A percentile compares a stretch with the other conserved stretches of the same genome.
phyloP scores from a whole-genome alignment of 2,329 filamentous ascomycete genomes.

The Rugonectria rugulosa region DNA sequence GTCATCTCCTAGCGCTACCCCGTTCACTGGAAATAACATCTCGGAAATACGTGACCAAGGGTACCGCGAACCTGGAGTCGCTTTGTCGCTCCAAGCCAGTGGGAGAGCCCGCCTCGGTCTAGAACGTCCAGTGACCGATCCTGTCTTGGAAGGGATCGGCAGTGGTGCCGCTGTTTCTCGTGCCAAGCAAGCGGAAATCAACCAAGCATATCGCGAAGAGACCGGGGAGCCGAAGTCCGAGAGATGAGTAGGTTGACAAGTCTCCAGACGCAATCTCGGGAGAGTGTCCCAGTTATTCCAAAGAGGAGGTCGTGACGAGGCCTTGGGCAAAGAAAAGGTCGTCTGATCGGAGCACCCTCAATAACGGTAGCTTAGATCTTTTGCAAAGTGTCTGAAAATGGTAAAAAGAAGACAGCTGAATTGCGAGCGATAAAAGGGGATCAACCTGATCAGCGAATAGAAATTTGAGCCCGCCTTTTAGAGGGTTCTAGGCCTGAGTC shows the following conservation, averaged over 20 bases:
- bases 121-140: constrained; percentile 1
- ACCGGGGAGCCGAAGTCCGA: constrained; percentile 7
- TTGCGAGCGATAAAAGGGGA: background rate
- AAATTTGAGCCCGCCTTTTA: background rate
- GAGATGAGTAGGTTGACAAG: constrained; percentile 10
- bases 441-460: too few species aligned
- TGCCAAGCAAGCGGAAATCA: background rate
- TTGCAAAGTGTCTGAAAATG: too few species aligned
- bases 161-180: background rate
- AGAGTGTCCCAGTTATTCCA: background rate
- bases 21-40: constrained; percentile 8
- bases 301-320: too few species aligned
- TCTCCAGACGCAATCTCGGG: background rate
- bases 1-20: background rate
- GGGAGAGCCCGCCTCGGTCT: background rate
- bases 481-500: constrained; percentile 19
- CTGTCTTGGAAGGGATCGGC: constrained; percentile 8
- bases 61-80: background rate
- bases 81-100: too few species aligned
- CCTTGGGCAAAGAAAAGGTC: too few species aligned
- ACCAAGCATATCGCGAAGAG: background rate
- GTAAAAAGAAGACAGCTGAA: too few species aligned
- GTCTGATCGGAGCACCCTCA: too few species aligned
- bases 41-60: background rate
- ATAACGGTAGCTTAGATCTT: too few species aligned